These are phyloP conservation scores for Helianthus tuberosus DNA, from an alignment of 129 eudicot species.

Conservation along the genomic window DNA sequence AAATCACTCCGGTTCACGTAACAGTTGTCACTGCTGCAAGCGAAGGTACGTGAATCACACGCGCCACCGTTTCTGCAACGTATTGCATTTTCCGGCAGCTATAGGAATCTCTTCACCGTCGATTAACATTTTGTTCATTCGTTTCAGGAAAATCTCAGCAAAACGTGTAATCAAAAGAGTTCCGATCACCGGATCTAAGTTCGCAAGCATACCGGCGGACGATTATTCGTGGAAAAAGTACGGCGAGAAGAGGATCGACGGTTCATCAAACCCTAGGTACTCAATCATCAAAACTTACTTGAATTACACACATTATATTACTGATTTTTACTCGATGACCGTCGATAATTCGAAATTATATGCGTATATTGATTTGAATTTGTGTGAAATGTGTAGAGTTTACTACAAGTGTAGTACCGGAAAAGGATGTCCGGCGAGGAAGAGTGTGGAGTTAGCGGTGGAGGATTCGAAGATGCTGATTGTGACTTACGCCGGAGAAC, in stretches of 20 bases:
- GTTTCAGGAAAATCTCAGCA: constrained; percentile 55
- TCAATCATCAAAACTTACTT: background rate
- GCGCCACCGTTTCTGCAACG: background rate
- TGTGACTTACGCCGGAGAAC: constrained; percentile 86
- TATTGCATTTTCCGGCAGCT: background rate
- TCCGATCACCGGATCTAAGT: constrained; percentile 61
- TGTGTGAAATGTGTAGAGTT: constrained; percentile 50
- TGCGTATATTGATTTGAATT: background rate
- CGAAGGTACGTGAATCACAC: constrained; percentile 43
- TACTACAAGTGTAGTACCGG: constrained; percentile 77
- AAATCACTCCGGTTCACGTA: constrained; percentile 21
- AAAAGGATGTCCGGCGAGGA: constrained; percentile 84
- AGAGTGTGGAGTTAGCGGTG: constrained; percentile 64
- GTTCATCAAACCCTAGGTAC: constrained; percentile 75
- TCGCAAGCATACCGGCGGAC: constrained; percentile 72
- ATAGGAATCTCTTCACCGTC: background rate
- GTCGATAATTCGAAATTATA: background rate
- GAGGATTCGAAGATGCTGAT: constrained; percentile 72
- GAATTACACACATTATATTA: background rate
- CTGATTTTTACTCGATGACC: background rate
- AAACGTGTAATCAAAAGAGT: constrained; percentile 48
- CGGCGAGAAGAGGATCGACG: constrained; percentile 77
- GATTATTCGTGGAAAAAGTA: constrained; percentile 88
- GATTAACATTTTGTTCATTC: background rate
- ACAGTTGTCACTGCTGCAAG: constrained; percentile 57